Evolutionary conservation across 805 yeast species (phyloP).

Genomic region (Candida sithepensis): DNA sequence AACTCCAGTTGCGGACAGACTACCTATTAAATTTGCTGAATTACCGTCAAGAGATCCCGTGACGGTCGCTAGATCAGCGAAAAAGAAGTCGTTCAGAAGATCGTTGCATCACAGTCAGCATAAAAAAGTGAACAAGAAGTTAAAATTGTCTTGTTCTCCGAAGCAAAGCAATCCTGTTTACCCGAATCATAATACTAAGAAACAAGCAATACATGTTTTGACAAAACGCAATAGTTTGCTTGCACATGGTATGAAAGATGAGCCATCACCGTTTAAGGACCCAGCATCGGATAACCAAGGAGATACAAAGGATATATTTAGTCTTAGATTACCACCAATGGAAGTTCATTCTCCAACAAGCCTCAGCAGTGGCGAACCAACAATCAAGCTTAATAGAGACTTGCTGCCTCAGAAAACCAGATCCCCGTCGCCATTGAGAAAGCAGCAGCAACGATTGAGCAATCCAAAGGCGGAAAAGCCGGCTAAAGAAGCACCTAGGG

Average conservation of each 20-base stretch:
- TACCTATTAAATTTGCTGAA: conserved; percentile 32
- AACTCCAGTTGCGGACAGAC: conserved; percentile 21
- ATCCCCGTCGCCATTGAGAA: conserved; percentile 10
- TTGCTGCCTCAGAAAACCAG: conserved; percentile 5
- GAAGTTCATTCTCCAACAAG: conserved; percentile 14
- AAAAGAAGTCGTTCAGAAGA: conserved; percentile 23
- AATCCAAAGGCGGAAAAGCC: not conserved
- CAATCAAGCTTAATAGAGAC: conserved; percentile 24
- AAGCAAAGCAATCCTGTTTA: not conserved
- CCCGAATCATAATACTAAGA: not conserved
- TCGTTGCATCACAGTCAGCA: conserved; percentile 11
- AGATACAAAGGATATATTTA: conserved; percentile 10
- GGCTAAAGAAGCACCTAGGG: not conserved
- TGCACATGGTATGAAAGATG: conserved; percentile 5
- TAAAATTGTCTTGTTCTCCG: not conserved
- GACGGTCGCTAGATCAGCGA: conserved; percentile 21
- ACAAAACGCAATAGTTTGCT: not conserved
- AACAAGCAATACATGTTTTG: not conserved
- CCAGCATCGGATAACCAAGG: conserved; percentile 1
- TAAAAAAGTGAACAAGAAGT: conserved; percentile 1
- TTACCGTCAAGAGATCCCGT: conserved; percentile 32
- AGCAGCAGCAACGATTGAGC: not conserved
- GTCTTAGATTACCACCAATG: conserved; percentile 22
- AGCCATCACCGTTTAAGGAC: conserved; percentile 23
- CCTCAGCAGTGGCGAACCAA: conserved; percentile 26